Percentiles rank a stretch among this genome's conserved stretches.
phyloP scores from a whole-genome alignment of 2,329 filamentous ascomycete species.

The Aspergillus sp. region DNA sequence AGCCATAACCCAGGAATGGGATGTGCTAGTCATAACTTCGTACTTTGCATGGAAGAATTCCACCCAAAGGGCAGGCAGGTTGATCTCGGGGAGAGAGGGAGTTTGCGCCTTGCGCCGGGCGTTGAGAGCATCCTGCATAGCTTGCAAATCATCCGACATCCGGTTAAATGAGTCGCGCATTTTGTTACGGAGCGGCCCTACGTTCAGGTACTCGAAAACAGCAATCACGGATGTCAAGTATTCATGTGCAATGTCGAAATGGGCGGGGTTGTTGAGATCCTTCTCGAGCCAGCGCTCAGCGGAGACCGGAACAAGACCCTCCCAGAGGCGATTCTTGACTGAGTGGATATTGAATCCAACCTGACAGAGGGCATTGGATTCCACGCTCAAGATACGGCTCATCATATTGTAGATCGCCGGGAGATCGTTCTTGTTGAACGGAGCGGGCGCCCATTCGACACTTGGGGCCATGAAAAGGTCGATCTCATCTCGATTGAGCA shows the following conservation, averaged over 20 bases:
- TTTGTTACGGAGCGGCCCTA: background rate
- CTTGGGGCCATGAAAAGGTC: background rate
- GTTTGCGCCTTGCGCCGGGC: background rate
- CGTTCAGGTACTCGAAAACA: conserved; percentile 27
- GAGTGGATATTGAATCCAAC: conserved; percentile 27
- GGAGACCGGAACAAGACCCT: conserved; percentile 25
- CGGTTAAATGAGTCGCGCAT: conserved; percentile 26
- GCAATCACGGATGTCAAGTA: conserved; percentile 23
- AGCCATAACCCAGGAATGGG: conserved; percentile 24
- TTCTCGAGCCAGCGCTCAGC: conserved; percentile 24
- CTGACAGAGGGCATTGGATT: conserved; percentile 10
- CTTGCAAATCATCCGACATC: conserved; percentile 20
- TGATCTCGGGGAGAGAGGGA: conserved; percentile 4
- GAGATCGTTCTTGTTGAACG: background rate
- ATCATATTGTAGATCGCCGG: background rate
- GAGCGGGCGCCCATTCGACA: background rate
- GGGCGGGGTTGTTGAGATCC: conserved; percentile 11
- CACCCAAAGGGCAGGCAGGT: conserved; percentile 21
- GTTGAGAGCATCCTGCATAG: conserved; percentile 20
- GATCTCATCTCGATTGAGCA: background rate
- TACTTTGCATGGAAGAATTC: conserved; percentile 22
- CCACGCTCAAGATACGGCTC: background rate
- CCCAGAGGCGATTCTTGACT: conserved; percentile 25
- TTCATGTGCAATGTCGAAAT: conserved; percentile 24
- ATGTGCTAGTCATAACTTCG: conserved; percentile 23